Base-by-base conservation (phyloP, 768 basidiomycete species). In the Plicaturopsis crispa region DNA sequence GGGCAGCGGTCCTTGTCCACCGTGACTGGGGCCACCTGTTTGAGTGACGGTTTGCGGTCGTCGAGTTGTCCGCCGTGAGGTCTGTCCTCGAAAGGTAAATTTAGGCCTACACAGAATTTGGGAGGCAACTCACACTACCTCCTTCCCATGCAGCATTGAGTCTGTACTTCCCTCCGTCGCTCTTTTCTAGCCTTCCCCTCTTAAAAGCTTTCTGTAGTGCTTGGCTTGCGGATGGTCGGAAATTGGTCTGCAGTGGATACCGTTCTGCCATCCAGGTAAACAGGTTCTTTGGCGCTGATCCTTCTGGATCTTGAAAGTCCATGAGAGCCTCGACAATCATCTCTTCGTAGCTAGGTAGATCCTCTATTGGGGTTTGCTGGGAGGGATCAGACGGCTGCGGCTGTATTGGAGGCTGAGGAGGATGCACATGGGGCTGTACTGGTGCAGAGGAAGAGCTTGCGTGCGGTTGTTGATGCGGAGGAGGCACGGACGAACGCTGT, bases 181-280 rank as follows among this genome's bases (percentile, higher is more conserved):
- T 72, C 54, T 91, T 92, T 52, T 84, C 78, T 38, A 92, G 70
- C 18, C 89, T 67, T 6, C 88, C 88, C 33, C 87, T 70, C 55
- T 80, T 84, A 59, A 66, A 87, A 4, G 89, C 88, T 48, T 90
- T 91, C 56, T 88, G 85, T 38, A 92, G 61, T 5, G 89, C 89
- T 57, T 92, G 89, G 49, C 84, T 87, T 3, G 89, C 89, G 2
- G 85, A 89, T 2, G 89, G 86, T 24, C 89, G 69, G 51, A 92
- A 92, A 62, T 91, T 92, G n/a, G 73, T 78, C 55, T 88, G 84
- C 4, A 92, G 55, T 10, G 89, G 89, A 55, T 87, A 92, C 26
- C 75, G 72, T 21, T 74, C 65, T 3, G 80, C 80, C 83, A 92
- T 92, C 84, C 84, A 87, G 5, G 73, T 63, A 54, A 88, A 92